Base-by-base conservation (phyloP, 805 yeast genomes). In the Cyberlindnera sargentensis region DNA sequence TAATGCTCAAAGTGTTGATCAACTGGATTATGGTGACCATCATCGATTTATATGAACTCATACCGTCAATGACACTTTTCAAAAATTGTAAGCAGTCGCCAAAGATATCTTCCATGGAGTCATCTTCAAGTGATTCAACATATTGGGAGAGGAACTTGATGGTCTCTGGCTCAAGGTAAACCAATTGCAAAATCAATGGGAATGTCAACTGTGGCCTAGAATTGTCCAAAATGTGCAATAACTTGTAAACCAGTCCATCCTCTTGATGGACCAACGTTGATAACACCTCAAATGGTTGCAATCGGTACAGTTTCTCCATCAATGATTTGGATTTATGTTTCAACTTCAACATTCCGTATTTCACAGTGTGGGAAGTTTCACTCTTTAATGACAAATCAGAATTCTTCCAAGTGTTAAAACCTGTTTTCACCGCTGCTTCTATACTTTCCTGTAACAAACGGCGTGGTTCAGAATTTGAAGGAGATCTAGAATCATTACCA, bases 81-180 rank as follows among this genome's bases (percentile, higher is more conserved):
- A 86, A 66, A 50, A 85, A 89, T 2, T 60, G 58, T 26, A 76
- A 64, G 31, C 82, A 65, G 24, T 72, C 75, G 8, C 61, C 60
- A 81, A 89, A 91, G 20, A 89, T 73, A 45, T 91, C 98, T 46
- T 84, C 89, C 39, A 88, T 67, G 0, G 86, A 78, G 52, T 88
- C 95, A 47, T 73, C 73, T 49, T 85, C 95, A 34, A 90, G 65
- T 0, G 89, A 73, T 5, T 64, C 64, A 24, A 82, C 65, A 58
- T 91, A 93, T 0, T 64, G 66, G 6, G 78, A 69, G 45, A 89
- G 61, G 32, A 58, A 55, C 3, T 52, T 50, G 5, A 45, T 44
- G 2, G 47, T 42, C 2, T 39, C 45, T 1, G 36, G 44, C 2
- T 48, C 39, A 10, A 78, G 65, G 24, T 62, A 57, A 30, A 83